phyloP scores from a whole-genome alignment of 768 basidiomycete genomes.

The Suillus spraguei region DNA sequence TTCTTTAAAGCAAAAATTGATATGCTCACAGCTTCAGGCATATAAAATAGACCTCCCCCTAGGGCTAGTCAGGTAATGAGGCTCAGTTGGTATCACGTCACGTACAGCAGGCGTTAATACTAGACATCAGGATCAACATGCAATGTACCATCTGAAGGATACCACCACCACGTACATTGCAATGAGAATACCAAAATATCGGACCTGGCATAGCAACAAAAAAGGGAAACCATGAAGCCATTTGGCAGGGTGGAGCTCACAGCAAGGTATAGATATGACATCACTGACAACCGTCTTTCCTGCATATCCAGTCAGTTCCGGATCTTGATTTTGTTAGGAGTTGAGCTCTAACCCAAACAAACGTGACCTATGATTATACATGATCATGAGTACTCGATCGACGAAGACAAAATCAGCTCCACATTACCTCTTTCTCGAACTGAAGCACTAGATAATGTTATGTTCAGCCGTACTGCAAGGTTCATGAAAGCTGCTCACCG shows the following conservation, averaged over 20 bases:
- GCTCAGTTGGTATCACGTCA: not conserved
- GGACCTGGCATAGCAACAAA: not conserved
- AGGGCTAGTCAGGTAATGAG: not conserved
- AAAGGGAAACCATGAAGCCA: not conserved
- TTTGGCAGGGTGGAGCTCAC: not conserved
- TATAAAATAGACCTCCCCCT: conserved; percentile 1
- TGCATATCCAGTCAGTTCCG: not conserved
- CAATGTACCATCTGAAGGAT: not conserved
- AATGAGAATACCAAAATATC: not conserved
- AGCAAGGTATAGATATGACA: not conserved
- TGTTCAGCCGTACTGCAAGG: not conserved
- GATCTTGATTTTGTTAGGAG: not conserved
- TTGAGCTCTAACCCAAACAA: conserved; percentile 4
- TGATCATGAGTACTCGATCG: not conserved
- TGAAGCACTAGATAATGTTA: not conserved
- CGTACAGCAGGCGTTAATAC: not conserved
- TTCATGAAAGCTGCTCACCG: not conserved
- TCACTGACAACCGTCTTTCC: not conserved
- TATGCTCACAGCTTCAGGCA: not conserved
- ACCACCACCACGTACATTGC: not conserved
- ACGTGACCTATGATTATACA: not conserved
- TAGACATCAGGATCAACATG: not conserved
- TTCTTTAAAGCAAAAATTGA: not conserved
- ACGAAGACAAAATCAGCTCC: not conserved
- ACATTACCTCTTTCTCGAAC: conserved; percentile 4